Base-by-base conservation (phyloP, 805 yeast species). In the Zygoascus flipseniorum region DNA sequence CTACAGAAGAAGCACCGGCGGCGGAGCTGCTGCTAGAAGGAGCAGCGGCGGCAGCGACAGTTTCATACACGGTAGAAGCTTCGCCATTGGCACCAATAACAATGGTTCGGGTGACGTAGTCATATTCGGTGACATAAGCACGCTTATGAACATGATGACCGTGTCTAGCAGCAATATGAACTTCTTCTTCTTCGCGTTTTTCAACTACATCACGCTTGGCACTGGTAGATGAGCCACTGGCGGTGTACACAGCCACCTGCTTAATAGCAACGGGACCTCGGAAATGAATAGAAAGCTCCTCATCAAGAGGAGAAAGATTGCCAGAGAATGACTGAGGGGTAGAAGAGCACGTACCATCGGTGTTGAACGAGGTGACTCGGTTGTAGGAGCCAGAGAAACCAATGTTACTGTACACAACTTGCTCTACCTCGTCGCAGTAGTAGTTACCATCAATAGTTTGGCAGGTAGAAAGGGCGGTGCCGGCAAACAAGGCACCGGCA, bases 311-410 rank as follows among this genome's bases (percentile, higher is more conserved):
- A 52, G 90, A 71, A 69, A 87, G 70, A 54, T 79, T 63, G 52
- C 96, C 96, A 14, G 83, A 75, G 76, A 89, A 85, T 9, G 41
- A 11, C 31, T 49, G 44, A 53, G 60, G 56, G n/a, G 54, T 42
- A 50, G 73, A 62, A 58, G 81, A 83, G 76, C 97, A 90, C 37
- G 74, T 53, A 68, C 97, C 89, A 11, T 83, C 63, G 55, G 71
- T 55, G 69, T 84, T 82, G 95, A 93, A 90, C 64, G 69, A 61
- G 59, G 90, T 84, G 60, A 93, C 89, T 61, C 85, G 90, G 62
- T 74, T 64, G 75, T 87, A 93, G 20, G 89, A 72, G 61, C 97
- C 97, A 20, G 93, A 78, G 70, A 77, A 88, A 37, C 98, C 98
- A 54, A 93, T 79, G 61, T 82, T 81, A 47, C 75, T 59, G 76